These are phyloP conservation scores for Arabidopsis lyrata DNA, from an alignment of 441 rosid species.

Conservation along the genomic window DNA sequence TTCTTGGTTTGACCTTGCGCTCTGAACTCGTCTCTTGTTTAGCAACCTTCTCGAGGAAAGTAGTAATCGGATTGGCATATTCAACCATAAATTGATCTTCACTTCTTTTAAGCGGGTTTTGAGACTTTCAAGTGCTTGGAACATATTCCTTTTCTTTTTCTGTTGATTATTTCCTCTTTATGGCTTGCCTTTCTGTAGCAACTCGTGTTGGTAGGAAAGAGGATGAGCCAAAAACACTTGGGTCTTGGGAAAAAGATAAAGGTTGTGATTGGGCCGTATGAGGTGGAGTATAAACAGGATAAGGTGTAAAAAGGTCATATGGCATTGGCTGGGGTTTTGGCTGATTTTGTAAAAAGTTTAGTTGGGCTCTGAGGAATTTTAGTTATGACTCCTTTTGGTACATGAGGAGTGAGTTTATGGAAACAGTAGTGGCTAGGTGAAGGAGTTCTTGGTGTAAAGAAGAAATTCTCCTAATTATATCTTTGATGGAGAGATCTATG, in stretches of 20 bases:
- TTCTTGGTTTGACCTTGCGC: neutral
- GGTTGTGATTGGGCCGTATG: neutral
- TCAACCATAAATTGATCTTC: neutral
- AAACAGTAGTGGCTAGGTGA: neutral
- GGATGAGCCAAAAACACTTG: neutral
- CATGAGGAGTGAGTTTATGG: neutral
- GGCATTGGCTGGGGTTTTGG: neutral
- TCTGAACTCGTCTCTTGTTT: neutral
- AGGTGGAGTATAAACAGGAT: neutral
- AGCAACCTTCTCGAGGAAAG: neutral
- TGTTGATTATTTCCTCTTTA: neutral
- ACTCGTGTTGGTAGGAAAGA: neutral
- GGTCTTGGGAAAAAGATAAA: neutral
- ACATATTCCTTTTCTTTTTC: neutral
- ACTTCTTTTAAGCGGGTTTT: neutral
- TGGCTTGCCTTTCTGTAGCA: neutral
- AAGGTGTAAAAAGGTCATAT: neutral
- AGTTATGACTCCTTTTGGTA: no score
- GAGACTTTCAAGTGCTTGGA: neutral
- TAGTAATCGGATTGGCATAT: neutral
- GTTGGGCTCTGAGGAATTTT: no score
- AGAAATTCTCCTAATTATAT: neutral
- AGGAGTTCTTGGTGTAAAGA: neutral
- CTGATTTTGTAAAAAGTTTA: no score
- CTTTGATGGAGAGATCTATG: neutral